Evolutionary conservation across 768 basidiomycete genomes (phyloP).

Genomic region (Amanita subjunquillea): DNA sequence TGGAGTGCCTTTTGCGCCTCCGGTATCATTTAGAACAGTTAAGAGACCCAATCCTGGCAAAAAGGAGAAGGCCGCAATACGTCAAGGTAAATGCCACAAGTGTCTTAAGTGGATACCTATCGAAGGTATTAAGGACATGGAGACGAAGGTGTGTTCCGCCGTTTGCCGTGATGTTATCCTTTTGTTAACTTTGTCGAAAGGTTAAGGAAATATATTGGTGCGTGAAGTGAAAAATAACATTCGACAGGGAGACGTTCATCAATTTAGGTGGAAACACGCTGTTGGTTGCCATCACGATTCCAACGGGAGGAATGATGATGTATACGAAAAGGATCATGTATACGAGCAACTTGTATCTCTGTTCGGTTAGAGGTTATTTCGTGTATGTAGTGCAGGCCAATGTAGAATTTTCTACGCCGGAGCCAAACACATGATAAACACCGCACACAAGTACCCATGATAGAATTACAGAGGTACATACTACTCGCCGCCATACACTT

Average conservation of each 20-base stretch:
- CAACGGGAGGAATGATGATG: slow-evolving; percentile 43
- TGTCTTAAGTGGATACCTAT: slow-evolving; percentile 65
- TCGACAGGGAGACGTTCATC: background rate
- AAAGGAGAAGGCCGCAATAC: slow-evolving; percentile 46
- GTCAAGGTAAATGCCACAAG: slow-evolving; percentile 71
- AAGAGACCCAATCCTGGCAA: slow-evolving; percentile 38
- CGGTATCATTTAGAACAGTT: slow-evolving; percentile 45
- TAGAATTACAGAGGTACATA: background rate
- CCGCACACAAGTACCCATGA: background rate
- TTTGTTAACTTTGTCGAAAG: background rate
- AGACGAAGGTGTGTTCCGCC: slow-evolving; percentile 46
- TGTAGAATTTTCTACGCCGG: background rate
- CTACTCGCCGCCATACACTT: background rate
- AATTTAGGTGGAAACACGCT: slow-evolving; percentile 61
- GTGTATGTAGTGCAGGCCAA: background rate
- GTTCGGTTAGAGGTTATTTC: background rate
- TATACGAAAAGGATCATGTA: slow-evolving; percentile 45
- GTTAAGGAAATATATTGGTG: slow-evolving; percentile 10
- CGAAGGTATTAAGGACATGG: slow-evolving; percentile 65
- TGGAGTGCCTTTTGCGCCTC: slow-evolving; percentile 70
- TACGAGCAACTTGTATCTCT: slow-evolving; percentile 12
- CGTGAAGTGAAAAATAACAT: background rate
- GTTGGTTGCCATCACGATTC: slow-evolving; percentile 61
- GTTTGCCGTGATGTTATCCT: background rate
- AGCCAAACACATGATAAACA: background rate